phyloP scores from a whole-genome alignment of 441 rosid genomes.

The Breynia disticha region DNA sequence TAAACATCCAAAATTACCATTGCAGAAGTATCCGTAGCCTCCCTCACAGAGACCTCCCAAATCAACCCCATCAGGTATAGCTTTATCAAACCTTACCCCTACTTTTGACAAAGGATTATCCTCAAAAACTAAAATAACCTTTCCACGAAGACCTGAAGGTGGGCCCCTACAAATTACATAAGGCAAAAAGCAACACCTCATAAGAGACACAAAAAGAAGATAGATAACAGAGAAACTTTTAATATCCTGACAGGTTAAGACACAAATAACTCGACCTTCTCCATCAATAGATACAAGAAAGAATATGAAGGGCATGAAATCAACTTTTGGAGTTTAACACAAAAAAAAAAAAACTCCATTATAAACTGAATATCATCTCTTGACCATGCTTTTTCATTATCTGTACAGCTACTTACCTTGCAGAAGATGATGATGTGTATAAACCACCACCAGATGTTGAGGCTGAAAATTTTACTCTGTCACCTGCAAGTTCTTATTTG shows the following conservation, averaged over 20 bases:
- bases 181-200: conserved; percentile 15
- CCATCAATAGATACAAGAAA: neutral
- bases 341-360: too few species aligned
- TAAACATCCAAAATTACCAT: conserved; percentile 35
- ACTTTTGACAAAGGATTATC: conserved; percentile 60
- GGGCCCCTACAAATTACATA: conserved; percentile 45
- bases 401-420: conserved; percentile 30
- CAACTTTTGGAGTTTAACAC: neutral
- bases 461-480: conserved; percentile 53
- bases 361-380: too few species aligned
- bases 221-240: neutral
- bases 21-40: conserved; percentile 66
- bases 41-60: conserved; percentile 55
- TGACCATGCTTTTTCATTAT: neutral
- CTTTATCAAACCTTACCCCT: conserved; percentile 65
- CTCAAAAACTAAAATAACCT: conserved; percentile 44
- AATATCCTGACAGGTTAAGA: neutral
- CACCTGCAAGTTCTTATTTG: conserved; percentile 45
- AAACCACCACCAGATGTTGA: conserved; percentile 38
- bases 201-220: conserved; percentile 9
- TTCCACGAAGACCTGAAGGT: conserved; percentile 48
- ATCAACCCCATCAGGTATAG: conserved; percentile 61
- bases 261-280: neutral
- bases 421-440: conserved; percentile 32
- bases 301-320: neutral